Evolutionary conservation across 495 filamentous ascomycete genomes (phyloP).

Genomic region (Neurospora africana): DNA sequence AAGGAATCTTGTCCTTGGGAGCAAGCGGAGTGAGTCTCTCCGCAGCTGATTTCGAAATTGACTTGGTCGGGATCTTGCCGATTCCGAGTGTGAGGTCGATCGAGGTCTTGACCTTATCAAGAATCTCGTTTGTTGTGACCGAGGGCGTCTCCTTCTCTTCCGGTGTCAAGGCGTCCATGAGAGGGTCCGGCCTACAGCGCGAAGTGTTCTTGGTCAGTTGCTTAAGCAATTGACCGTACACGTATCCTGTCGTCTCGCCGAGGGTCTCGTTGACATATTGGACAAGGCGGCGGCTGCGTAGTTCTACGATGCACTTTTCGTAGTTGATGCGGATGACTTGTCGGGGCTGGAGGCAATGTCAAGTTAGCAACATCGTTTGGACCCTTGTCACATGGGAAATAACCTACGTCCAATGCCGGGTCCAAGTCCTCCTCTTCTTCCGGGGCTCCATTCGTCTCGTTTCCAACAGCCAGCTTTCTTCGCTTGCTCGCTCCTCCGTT

Average conservation of each 20-base stretch:
- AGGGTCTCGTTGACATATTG: slow-evolving; percentile 46
- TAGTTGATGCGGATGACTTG: slow-evolving; percentile 73
- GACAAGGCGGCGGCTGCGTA: slow-evolving; percentile 69
- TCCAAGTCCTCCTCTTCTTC: slow-evolving; percentile 29
- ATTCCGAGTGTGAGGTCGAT: slow-evolving; percentile 37
- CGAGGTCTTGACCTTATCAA: slow-evolving; percentile 26
- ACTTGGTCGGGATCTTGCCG: slow-evolving; percentile 29
- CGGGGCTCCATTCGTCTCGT: slow-evolving; percentile 15
- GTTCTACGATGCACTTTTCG: slow-evolving; percentile 68
- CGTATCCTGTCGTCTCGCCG: slow-evolving; percentile 53
- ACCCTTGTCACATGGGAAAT: neutral
- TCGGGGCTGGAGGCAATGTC: slow-evolving; percentile 25
- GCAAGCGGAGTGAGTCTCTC: slow-evolving; percentile 29
- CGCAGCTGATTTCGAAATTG: slow-evolving; percentile 30
- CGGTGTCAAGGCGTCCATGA: slow-evolving; percentile 44
- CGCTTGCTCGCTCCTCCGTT: slow-evolving; percentile 34
- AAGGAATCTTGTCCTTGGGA: slow-evolving; percentile 30
- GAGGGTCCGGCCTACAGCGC: slow-evolving; percentile 50
- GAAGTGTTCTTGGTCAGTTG: slow-evolving; percentile 56
- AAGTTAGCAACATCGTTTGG: slow-evolving; percentile 14
- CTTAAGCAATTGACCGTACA: slow-evolving; percentile 65
- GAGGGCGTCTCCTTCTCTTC: slow-evolving; percentile 23
- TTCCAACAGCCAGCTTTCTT: slow-evolving; percentile 32
- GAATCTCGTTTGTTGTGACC: slow-evolving; percentile 39
- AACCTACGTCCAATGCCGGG: slow-evolving; percentile 27